Evolutionary conservation across 495 filamentous ascomycete species (phyloP).

Genomic region (Neurospora sp.): DNA sequence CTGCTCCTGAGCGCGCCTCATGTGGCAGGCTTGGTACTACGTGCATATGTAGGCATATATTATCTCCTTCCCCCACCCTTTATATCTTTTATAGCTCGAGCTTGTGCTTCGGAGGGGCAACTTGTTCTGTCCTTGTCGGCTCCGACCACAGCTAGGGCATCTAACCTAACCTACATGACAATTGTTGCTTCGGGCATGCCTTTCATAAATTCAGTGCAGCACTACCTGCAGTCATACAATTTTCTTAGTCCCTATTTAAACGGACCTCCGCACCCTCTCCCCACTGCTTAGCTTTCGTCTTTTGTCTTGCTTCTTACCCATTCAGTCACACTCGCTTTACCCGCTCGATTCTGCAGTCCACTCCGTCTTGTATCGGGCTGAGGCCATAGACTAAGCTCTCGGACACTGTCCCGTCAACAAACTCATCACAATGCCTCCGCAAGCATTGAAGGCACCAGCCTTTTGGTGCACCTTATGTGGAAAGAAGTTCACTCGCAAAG

Average conservation of each 20-base stretch:
- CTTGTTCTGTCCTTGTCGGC: not conserved
- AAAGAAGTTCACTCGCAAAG: conserved; percentile 53
- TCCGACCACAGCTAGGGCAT: not conserved
- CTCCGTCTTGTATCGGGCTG: not conserved
- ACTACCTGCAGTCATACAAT: not conserved
- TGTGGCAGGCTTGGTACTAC: not conserved
- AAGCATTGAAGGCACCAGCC: not conserved
- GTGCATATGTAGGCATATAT: not conserved
- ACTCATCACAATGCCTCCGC: not conserved
- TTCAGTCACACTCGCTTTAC: not conserved
- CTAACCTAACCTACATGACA: not conserved
- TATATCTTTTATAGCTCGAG: not conserved
- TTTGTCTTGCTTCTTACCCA: not conserved
- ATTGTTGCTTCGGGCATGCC: not conserved
- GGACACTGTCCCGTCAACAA: not conserved
- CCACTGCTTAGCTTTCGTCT: not conserved
- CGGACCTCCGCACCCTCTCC: not conserved
- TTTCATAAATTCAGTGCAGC: not conserved
- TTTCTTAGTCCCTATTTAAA: not conserved
- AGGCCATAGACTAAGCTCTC: not conserved
- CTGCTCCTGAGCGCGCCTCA: not conserved
- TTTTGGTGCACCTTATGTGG: conserved; percentile 54
- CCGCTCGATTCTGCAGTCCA: not conserved
- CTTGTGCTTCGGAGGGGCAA: not conserved
- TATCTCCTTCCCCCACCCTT: not conserved